Base-by-base conservation (phyloP, 352 stramenopile species). In the Phytophthora cryptogea region DNA sequence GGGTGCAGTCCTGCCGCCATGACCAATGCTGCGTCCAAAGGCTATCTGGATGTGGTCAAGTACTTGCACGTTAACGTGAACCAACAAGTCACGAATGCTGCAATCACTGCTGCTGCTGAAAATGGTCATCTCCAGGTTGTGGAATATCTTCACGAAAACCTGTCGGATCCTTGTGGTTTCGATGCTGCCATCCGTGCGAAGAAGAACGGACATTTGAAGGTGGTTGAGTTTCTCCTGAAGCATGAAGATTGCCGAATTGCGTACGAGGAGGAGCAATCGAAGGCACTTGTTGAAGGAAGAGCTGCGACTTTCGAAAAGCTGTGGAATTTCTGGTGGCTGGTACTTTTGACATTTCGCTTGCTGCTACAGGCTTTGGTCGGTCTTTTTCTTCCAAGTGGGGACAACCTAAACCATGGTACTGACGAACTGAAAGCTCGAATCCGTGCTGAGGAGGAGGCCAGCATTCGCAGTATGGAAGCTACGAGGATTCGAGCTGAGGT, bases 31-130 rank as follows among this genome's bases (percentile, higher is more conserved):
- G 60, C 54, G 7, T 54, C 40, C 23, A 66, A 61, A 17, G 66
- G 62, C 13, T 51, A 60, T 8, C 5, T 71, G 16, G 36, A 68
- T 27, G 27, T 71, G 1, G 56, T 74, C 17, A 49, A 65, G 32
- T 76, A 60, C 35, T 37, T 75, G 11, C 37, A 68, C 16, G 14
- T 11, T 3, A 40, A 60, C 3, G 32, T 62, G 26, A 16, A 51
- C 23, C 51, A 62, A 13, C 30, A 16, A 36, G 51, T 11, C 39
- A 64, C 53, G 20, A 57, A 53, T 14, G 32, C 52, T 52, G 46
- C 53, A 3, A 62, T 67, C 20, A 8, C n/a, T 2, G 44, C 23
- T 23, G 59, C 59, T 4, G 51, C 59, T n/a, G 43, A 62, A 26
- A 55, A 66, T 30, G 59, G 59, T 9, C 56, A 64, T 20, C 16